Evolutionary conservation across 257 asterid species (phyloP), one percentile per base, ranked within the genome.

Genomic region (Lantana camara): DNA sequence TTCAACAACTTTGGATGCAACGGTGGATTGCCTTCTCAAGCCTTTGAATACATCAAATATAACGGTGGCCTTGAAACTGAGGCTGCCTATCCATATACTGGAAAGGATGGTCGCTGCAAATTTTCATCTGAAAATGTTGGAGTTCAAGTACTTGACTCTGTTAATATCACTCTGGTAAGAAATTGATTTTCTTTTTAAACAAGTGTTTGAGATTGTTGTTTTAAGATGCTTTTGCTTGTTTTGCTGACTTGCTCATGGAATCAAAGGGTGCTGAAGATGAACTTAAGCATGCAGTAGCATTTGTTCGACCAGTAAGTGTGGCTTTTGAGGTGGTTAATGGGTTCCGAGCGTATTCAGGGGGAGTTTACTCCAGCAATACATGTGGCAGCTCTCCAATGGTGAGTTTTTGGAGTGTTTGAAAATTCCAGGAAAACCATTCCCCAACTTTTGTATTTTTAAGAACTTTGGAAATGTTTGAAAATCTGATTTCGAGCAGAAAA

Each of bases 21-120:
- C 17, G 99, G 96, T 19, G 96, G 99, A 24, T 73, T 94, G 59
- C 97, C 97, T 49, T 94, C 99, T 37, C 99, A 94, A 80, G 97
- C 99, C 68, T 94, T 90, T 69, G 98, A 94, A 75, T 94, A 90
- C 80, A 84, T 94, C 66, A 94, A 88, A 80, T 84, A 53, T 73
- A 94, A 78, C 21, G 97, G 96, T 60, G 99, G 99, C 51, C 87
- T 94, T 52, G 95, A 86, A 20, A 90, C 95, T 1, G 99, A 94
- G 80, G 76, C 66, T 47, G 90, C 95, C 48, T 94, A 94, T 76
- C 96, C 99, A 5, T 90, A 94, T 57, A 83, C 79, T 9, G 99
- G 85, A 62, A 47, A 68, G 78, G 48, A 90, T 60, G 96, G 93
- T 55, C 17, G 44, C 2, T 90, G 99, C 86, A 83, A 84, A 74